phyloP scores from a whole-genome alignment of 345 rosid species.

The Camelina neglecta region DNA sequence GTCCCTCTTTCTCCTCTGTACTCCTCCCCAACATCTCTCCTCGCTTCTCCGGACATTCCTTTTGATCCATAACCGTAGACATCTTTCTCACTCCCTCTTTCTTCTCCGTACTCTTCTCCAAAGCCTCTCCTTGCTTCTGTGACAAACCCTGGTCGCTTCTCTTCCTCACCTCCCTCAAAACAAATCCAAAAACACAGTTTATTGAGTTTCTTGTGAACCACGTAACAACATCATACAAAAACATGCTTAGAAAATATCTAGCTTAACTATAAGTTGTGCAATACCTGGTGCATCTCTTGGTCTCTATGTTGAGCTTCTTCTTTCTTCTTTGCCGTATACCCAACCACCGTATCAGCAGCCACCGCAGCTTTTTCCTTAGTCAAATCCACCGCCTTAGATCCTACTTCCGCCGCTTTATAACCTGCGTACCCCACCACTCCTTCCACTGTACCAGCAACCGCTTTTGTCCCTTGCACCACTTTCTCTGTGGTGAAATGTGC shows the following conservation, averaged over 20 bases:
- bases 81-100: constrained; percentile 10
- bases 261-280: not conserved
- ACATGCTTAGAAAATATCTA: not conserved
- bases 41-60: not conserved
- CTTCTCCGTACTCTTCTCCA: constrained; percentile 19
- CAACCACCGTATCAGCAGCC: constrained; percentile 61
- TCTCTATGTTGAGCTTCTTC: constrained; percentile 58
- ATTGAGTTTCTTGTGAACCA: constrained; percentile 12
- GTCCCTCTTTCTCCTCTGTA: constrained; percentile 14
- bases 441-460: constrained; percentile 55
- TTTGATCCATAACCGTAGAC: constrained; percentile 27
- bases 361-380: constrained; percentile 60
- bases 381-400: constrained; percentile 60
- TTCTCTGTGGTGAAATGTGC: constrained; percentile 69
- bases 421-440: constrained; percentile 57
- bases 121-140: constrained; percentile 1
- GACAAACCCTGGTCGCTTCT: constrained; percentile 8
- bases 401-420: constrained; percentile 66
- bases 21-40: constrained; percentile 19
- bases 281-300: constrained; percentile 39
- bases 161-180: constrained; percentile 50
- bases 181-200: constrained; percentile 10
- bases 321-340: constrained; percentile 72
- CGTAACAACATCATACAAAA: constrained; percentile 6
- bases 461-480: constrained; percentile 64